Conservation (phyloP, 2,329 filamentous ascomycete genomes). For the Aspergillus sclerotialis region DNA sequence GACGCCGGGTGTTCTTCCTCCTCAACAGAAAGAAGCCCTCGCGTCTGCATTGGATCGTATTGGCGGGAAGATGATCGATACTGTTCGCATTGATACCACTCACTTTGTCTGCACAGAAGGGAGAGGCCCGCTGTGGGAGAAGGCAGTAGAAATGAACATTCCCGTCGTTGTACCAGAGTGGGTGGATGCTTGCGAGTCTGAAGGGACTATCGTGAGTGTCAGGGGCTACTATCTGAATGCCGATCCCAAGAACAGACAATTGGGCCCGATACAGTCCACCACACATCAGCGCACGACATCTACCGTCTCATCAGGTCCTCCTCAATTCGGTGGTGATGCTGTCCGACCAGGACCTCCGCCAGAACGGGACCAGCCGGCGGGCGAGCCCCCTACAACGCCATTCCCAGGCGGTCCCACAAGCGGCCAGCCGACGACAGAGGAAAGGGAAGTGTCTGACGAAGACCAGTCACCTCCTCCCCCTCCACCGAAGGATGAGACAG, state of each 20-base stretch:
- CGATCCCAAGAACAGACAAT: constrained; percentile 55
- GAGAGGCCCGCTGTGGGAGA: constrained; percentile 84
- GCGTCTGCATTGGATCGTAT: constrained; percentile 74
- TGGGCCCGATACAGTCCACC: constrained; percentile 30
- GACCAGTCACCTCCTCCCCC: constrained; percentile 18
- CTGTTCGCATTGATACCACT: constrained; percentile 91
- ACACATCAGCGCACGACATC: constrained; percentile 27
- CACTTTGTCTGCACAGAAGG: constrained; percentile 98
- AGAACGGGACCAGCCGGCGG: constrained; percentile 15
- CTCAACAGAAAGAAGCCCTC: constrained; percentile 64
- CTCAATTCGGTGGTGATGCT: constrained; percentile 16
- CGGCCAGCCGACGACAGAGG: constrained; percentile 19
- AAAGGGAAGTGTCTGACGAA: constrained; percentile 22
- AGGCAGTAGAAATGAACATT: constrained; percentile 95
- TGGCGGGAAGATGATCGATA: constrained; percentile 83
- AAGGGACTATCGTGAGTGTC: constrained; percentile 86
- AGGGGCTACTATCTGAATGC: constrained; percentile 95
- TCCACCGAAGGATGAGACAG: constrained; percentile 20
- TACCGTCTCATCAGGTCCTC: constrained; percentile 17
- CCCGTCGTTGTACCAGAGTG: constrained; percentile 95
- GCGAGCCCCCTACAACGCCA: constrained; percentile 25
- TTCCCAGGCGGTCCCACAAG: constrained; percentile 26
- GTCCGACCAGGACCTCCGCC: constrained; percentile 13
- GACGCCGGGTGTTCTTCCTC: constrained; percentile 78
- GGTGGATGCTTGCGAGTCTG: constrained; percentile 92